These are phyloP conservation scores for Hansenula anomala DNA, from an alignment of 1,139 yeast species.

Conservation along the genomic window DNA sequence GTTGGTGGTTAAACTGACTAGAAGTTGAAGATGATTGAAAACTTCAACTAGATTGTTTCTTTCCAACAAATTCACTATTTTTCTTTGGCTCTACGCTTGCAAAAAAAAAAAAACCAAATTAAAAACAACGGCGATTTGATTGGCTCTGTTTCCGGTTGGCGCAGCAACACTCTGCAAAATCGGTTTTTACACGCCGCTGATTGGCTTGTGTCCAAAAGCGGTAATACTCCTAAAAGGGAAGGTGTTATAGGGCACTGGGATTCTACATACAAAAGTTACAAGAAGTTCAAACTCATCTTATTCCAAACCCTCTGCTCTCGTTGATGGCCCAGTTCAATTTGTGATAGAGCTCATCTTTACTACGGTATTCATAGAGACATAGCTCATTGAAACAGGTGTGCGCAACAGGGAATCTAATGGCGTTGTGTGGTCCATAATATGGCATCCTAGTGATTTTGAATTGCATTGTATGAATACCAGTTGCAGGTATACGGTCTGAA, in stretches of 20 bases:
- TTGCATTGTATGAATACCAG: conserved; percentile 72
- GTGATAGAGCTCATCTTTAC: conserved; percentile 43
- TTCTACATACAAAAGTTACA: not conserved
- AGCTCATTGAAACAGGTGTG: conserved; percentile 94
- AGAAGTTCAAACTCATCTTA: conserved; percentile 35
- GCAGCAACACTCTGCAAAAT: not conserved
- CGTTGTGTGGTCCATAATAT: conserved; percentile 28
- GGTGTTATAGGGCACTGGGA: not conserved
- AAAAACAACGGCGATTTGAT: conserved; percentile 22
- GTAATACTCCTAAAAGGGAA: too few species aligned
- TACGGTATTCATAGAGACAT: conserved; percentile 62
- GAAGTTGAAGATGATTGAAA: not conserved
- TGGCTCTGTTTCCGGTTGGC: conserved; percentile 9
- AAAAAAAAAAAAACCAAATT: not conserved
- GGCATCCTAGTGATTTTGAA: conserved; percentile 54
- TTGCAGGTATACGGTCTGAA: conserved; percentile 87
- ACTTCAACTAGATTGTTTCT: conserved; percentile 3
- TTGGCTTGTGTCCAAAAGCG: not conserved
- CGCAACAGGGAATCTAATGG: conserved; percentile 66
- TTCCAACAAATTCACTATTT: not conserved
- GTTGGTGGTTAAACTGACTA: too few species aligned
- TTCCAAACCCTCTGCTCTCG: conserved; percentile 85
- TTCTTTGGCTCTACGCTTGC: too few species aligned
- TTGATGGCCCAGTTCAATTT: conserved; percentile 65
- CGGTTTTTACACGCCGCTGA: not conserved